Base-by-base conservation (phyloP, 2,329 filamentous ascomycete species). In the Talaromyces sp. region DNA sequence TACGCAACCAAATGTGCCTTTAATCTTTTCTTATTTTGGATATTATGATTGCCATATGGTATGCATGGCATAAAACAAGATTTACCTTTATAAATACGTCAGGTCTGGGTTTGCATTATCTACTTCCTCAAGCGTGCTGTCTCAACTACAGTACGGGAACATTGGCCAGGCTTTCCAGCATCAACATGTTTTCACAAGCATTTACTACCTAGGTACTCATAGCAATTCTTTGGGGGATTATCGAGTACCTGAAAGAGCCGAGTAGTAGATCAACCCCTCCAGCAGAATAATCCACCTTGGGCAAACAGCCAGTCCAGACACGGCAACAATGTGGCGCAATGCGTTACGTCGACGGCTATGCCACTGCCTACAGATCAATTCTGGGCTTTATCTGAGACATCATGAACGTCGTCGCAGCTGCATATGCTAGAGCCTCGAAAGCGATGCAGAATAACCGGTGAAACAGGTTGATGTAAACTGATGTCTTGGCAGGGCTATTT, bases 301-400 rank as follows among this genome's bases (percentile, higher is more conserved):
- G 51, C n/a, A 13, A 54, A 34, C 51, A 54, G n/a, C 27, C 29
- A 36, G 27, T 13, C n/a, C 10, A 22, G 27, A 54, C 17, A 54
- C 27, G 58, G 29, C 40, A 22, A 34, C 59, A 40, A 51, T 51
- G 59, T 61, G 59, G 59, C 47, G 45, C 45, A 61, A 36, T 61
- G 59, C 45, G 51, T 53, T 53, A 40, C 59, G 45, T 53, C 58
- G 58, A 27, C 58, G 38, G 36, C 59, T 53, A n/a, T 40, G 45
- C 59, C 29, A 53, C 59, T 53, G 59, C 22, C 47, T 53, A 53
- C 47, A 54, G 27, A 54, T 34, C 51, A 34, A 6, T 54, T 22
- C 51, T 34, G 29, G n/a, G n/a, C 29, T 5, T 22, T 34, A 34
- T 34, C 51, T 54, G 51, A 54, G 51, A 54, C 51, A 54, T 36